Base-by-base conservation (phyloP, 129 eudicot species). In the Cynara cardunculus region DNA sequence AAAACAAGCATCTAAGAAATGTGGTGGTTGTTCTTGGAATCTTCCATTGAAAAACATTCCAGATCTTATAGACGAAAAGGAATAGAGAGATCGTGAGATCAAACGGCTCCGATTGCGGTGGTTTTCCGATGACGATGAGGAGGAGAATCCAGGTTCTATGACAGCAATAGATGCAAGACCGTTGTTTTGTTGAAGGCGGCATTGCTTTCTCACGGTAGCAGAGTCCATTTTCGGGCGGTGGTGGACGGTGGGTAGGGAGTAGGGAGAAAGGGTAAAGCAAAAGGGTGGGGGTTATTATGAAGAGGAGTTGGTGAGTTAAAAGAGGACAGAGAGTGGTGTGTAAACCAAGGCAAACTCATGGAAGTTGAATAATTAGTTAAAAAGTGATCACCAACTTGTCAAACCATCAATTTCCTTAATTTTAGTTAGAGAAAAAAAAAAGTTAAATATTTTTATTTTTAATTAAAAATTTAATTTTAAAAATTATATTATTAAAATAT, bases 1-100 rank as follows among this genome's bases (percentile, higher is more conserved):
- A 35, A 49, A 80, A n/a, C 87, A 85, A 31, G 87, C 49, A 80
- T 85, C 87, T 18, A 85, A 25, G 71, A 75, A 85, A 80, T 85
- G 71, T 4, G 87, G 81, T 39, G 72, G 82, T 49, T 83, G 87
- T 77, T 88, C 85, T 1, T 83, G 84, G 64, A 68, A 85, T 64
- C 80, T 80, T 7, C 87, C 84, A 78, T 88, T 81, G 11, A 28
- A 34, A 7, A 70, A 81, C 34, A 46, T 80, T 13, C 87, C 84
- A 69, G 82, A 83, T 88, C 89, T 83, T 6, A 87, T 77, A 14
- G 81, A 79, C n/a, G 80, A 46, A 35, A 41, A 61, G 0, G 78
- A 39, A 22, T 66, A 82, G 7, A 86, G 24, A 32, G 86, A 82
- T 34, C 82, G 84, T 13, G 89, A 82, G 24, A 85, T 49, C 18